Percentiles rank a stretch among this genome's conserved stretches.
These are phyloP conservation scores for Dichotomopilus funicola DNA, from an alignment of 2,329 filamentous ascomycete genomes.

Conservation along the genomic window DNA sequence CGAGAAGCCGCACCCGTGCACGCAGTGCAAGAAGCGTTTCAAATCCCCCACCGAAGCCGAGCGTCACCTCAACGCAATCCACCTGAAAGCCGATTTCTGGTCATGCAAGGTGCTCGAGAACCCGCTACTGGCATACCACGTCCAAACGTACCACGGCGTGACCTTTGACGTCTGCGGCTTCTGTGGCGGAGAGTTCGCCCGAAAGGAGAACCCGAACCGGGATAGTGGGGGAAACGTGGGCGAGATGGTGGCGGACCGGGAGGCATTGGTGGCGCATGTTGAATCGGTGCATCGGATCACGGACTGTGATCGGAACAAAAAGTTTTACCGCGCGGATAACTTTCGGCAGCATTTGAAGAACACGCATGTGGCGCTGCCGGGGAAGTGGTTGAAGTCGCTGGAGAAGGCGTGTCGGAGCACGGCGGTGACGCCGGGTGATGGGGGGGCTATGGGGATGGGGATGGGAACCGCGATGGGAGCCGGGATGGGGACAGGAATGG, in stretches of 20 bases:
- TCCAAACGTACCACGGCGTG: conserved; percentile 10
- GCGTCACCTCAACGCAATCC: conserved; percentile 23
- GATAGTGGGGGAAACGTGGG: not conserved
- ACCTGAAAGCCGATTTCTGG: conserved; percentile 23
- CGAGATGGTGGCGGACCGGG: not conserved
- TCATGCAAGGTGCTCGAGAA: conserved; percentile 19
- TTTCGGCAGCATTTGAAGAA: conserved; percentile 23
- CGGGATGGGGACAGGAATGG: not conserved
- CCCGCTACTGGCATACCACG: conserved; percentile 16
- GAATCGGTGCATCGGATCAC: conserved; percentile 17
- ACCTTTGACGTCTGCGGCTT: conserved; percentile 21
- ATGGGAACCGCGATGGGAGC: not conserved
- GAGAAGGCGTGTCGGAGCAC: conserved; percentile 18
- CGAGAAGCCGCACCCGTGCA: conserved; percentile 22
- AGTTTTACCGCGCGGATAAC: conserved; percentile 23
- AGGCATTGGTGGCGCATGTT: conserved; percentile 17
- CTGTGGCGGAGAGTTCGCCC: conserved; percentile 19
- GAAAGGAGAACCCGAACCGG: not conserved
- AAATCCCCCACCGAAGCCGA: conserved; percentile 23
- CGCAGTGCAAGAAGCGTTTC: conserved; percentile 22
- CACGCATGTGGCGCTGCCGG: conserved; percentile 19
- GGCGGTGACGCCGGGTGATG: not conserved
- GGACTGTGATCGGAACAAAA: conserved; percentile 21
- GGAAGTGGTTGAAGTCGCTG: conserved; percentile 22
- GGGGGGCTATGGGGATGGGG: not conserved